These are phyloP conservation scores for Fraxinus excelsior DNA, from an alignment of 257 asterid genomes.

Conservation along the genomic window DNA sequence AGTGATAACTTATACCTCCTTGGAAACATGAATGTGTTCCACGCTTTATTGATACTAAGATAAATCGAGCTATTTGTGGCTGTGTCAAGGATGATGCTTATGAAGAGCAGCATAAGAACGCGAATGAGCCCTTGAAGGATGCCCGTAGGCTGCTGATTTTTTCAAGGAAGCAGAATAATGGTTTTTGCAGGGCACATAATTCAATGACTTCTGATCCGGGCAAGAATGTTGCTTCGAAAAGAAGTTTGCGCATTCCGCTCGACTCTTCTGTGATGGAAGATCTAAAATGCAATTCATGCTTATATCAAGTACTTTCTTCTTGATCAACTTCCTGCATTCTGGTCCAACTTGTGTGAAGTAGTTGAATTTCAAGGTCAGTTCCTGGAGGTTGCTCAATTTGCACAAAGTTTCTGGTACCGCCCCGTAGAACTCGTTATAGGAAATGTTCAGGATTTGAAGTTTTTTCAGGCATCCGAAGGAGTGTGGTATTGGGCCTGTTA, in stretches of 20 bases:
- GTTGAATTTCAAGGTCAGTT: slow-evolving; percentile 43
- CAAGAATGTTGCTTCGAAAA: slow-evolving; percentile 38
- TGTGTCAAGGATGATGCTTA: background rate
- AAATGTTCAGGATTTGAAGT: slow-evolving; percentile 35
- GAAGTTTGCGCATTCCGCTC: slow-evolving; percentile 41
- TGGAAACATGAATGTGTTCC: background rate
- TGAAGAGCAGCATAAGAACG: slow-evolving; percentile 36
- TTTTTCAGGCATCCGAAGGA: slow-evolving; percentile 58
- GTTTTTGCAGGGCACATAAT: slow-evolving; percentile 39
- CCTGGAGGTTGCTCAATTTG: slow-evolving; percentile 24
- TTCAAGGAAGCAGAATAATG: background rate
- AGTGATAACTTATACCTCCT: background rate
- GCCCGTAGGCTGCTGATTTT: background rate
- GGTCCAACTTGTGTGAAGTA: slow-evolving; percentile 69
- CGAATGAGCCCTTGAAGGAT: slow-evolving; percentile 15
- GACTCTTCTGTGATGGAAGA: slow-evolving; percentile 48
- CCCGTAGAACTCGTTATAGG: slow-evolving; percentile 53
- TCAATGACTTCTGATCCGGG: slow-evolving; percentile 35
- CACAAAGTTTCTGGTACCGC: slow-evolving; percentile 62
- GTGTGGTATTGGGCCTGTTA: slow-evolving; percentile 65
- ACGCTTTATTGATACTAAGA: background rate
- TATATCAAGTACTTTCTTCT: slow-evolving; percentile 42
- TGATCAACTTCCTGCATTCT: slow-evolving; percentile 50
- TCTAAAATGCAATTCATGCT: slow-evolving; percentile 59
- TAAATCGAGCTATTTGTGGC: background rate